These are phyloP conservation scores for Furcasterigmium furcatum DNA, from an alignment of 2,329 filamentous ascomycete genomes.

Conservation along the genomic window DNA sequence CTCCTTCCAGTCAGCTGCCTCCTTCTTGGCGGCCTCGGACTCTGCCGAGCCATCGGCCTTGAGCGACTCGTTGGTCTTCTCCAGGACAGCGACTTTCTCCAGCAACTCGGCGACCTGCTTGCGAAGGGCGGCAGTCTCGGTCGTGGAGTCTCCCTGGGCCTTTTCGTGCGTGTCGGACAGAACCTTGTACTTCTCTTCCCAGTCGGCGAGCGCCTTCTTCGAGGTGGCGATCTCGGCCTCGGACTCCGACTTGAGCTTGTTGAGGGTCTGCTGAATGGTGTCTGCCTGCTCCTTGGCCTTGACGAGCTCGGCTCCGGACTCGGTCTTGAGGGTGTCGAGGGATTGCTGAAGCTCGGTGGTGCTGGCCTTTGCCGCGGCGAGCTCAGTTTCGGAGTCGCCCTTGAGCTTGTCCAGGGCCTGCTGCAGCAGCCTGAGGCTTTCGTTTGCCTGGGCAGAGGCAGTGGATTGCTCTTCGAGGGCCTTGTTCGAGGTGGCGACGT, in stretches of 20 bases:
- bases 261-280: slow-evolving; percentile 13
- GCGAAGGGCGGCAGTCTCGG: slow-evolving; percentile 15
- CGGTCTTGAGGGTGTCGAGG: slow-evolving; percentile 21
- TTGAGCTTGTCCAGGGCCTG: slow-evolving; percentile 20
- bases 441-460: slow-evolving; percentile 14
- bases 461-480: slow-evolving; percentile 21
- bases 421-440: slow-evolving; percentile 14
- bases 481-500: slow-evolving; percentile 23
- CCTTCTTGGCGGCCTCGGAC: slow-evolving; percentile 25
- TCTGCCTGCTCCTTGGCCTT: slow-evolving; percentile 21
- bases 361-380: slow-evolving; percentile 22
- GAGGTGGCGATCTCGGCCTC: slow-evolving; percentile 20
- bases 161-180: slow-evolving; percentile 21
- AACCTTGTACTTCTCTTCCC: slow-evolving; percentile 11
- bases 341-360: slow-evolving; percentile 22
- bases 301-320: slow-evolving; percentile 21
- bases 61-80: slow-evolving; percentile 18
- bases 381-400: slow-evolving; percentile 25
- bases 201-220: slow-evolving; percentile 22
- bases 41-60: slow-evolving; percentile 18
- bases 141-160: slow-evolving; percentile 20
- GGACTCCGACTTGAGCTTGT: slow-evolving; percentile 20
- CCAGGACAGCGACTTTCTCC: slow-evolving; percentile 13
- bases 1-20: slow-evolving; percentile 25
- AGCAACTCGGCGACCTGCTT: slow-evolving; percentile 16